Conservation (phyloP, 768 basidiomycete species). For the Cytidiella melzeri region DNA sequence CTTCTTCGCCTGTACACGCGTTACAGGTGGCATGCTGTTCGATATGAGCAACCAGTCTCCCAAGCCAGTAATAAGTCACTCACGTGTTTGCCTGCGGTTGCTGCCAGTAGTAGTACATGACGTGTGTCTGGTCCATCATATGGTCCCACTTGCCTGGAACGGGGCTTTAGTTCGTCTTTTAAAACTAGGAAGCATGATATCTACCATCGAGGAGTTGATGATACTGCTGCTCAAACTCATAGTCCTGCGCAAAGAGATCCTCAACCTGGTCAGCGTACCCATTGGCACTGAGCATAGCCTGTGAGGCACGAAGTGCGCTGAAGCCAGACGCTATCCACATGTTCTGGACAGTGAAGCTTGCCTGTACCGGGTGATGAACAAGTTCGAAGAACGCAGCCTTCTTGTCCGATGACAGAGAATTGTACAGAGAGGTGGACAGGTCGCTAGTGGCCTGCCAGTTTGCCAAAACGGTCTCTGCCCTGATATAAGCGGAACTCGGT, state of each 20-base stretch:
- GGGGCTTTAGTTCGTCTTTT: not conserved
- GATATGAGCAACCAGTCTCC: not conserved
- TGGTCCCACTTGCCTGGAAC: slow-evolving; percentile 17
- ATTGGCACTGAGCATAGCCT: slow-evolving; percentile 60
- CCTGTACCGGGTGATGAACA: slow-evolving; percentile 60
- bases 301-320: slow-evolving; percentile 57
- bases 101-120: slow-evolving; percentile 67
- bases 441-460: slow-evolving; percentile 44
- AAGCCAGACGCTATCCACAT: slow-evolving; percentile 54
- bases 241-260: slow-evolving; percentile 54
- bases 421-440: slow-evolving; percentile 49
- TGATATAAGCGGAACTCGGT: slow-evolving; percentile 22
- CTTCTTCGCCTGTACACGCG: slow-evolving; percentile 47
- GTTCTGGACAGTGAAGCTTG: slow-evolving; percentile 49
- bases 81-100: slow-evolving; percentile 61
- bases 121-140: slow-evolving; percentile 72
- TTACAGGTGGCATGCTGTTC: slow-evolving; percentile 45
- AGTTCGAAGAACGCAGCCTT: slow-evolving; percentile 66
- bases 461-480: slow-evolving; percentile 50
- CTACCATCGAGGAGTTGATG: slow-evolving; percentile 49
- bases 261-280: slow-evolving; percentile 48
- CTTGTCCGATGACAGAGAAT: slow-evolving; percentile 38
- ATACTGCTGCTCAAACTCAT: slow-evolving; percentile 54
- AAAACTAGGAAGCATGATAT: slow-evolving; percentile 10
- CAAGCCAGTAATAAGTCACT: slow-evolving; percentile 12